Percentiles rank a stretch among this genome's conserved stretches.
Conservation (phyloP, 1,284 basidiomycete species). For the Somion occarium region DNA sequence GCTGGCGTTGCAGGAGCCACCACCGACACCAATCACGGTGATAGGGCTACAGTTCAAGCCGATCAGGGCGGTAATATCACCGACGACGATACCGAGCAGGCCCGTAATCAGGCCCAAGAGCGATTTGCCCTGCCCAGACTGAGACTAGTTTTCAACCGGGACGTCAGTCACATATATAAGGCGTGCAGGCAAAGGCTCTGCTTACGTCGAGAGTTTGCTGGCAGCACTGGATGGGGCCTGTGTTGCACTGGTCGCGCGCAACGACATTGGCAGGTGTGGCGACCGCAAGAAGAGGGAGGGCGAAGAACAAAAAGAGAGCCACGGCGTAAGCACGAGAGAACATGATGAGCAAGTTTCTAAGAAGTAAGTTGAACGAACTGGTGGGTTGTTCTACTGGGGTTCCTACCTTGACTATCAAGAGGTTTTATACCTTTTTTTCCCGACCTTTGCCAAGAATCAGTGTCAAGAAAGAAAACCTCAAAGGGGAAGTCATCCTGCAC, state of each 20-base stretch:
- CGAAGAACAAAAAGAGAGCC: background rate
- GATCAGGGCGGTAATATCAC: background rate
- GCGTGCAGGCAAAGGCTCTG: too few relatives aligned
- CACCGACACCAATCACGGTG: slow-evolving; percentile 10
- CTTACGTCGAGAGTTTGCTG: background rate
- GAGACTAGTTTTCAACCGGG: too few relatives aligned
- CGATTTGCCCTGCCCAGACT: too few relatives aligned
- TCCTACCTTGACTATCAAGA: background rate
- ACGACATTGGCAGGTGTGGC: background rate
- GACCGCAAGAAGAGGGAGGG: slow-evolving; percentile 5
- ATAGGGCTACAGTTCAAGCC: slow-evolving; percentile 8
- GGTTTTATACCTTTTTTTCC: slow-evolving; percentile 1
- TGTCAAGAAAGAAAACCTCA: too few relatives aligned
- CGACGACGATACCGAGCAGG: background rate
- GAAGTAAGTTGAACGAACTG: background rate
- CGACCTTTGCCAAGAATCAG: too few relatives aligned
- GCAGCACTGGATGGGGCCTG: slow-evolving; percentile 11
- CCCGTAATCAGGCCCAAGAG: background rate
- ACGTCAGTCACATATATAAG: too few relatives aligned
- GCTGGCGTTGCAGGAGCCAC: slow-evolving; percentile 5
- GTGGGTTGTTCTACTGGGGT: background rate
- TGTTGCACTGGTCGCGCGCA: slow-evolving; percentile 7
- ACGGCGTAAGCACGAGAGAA: slow-evolving; percentile 2
- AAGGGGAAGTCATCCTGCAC: too few relatives aligned
- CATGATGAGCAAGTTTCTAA: background rate